These are phyloP conservation scores for Neodidymelliopsis sp. DNA, from an alignment of 2,329 filamentous ascomycete genomes.

Conservation along the genomic window DNA sequence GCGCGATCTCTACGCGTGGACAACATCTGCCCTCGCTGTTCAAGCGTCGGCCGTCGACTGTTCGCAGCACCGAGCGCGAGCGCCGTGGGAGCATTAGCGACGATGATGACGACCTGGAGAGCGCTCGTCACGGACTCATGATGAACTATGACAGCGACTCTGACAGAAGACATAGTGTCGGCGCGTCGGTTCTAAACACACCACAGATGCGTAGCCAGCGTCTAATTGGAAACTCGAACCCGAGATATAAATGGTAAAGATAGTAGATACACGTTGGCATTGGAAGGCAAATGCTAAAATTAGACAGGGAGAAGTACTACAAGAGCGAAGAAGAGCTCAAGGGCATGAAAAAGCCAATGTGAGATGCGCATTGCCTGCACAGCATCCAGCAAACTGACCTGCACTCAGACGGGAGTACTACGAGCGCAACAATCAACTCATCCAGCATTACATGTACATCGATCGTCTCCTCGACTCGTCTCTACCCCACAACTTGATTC, in stretches of 20 bases:
- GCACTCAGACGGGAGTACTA: conserved; percentile 76
- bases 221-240: conserved; percentile 87
- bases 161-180: conserved; percentile 52
- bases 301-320: conserved; percentile 75
- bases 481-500: conserved; percentile 88
- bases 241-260: conserved; percentile 76
- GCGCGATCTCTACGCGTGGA: conserved; percentile 53
- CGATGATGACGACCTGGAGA: conserved; percentile 44
- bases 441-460: conserved; percentile 93
- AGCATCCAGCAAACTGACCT: conserved; percentile 10
- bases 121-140: conserved; percentile 34
- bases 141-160: conserved; percentile 46
- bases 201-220: conserved; percentile 82
- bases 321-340: conserved; percentile 79
- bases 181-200: conserved; percentile 54
- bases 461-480: conserved; percentile 90
- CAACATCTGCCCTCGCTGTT: conserved; percentile 52
- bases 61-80: conserved; percentile 36
- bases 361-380: conserved; percentile 25
- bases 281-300: neutral
- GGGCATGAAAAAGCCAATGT: conserved; percentile 75
- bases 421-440: conserved; percentile 83
- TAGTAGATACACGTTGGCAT: neutral
- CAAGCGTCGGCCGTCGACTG: conserved; percentile 40
- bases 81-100: conserved; percentile 41